Percentiles rank a stretch among this genome's conserved stretches.
phyloP scores from a whole-genome alignment of 148 eudicot species.

The Vaccinium darrowii region DNA sequence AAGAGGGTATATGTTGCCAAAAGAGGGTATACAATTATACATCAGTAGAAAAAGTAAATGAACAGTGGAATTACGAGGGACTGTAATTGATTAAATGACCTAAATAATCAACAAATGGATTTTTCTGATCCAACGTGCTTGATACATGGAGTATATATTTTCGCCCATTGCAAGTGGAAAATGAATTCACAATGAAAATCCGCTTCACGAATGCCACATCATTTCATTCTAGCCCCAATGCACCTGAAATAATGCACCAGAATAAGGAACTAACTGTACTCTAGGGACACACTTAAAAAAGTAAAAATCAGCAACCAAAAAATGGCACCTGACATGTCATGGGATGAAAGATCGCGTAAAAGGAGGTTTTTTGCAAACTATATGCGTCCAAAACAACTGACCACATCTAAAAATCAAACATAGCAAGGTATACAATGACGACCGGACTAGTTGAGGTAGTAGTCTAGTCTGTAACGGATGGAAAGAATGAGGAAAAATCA shows the following conservation, averaged over 20 bases:
- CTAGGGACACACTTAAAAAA: not conserved
- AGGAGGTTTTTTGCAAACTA: not conserved
- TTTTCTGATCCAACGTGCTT: no score
- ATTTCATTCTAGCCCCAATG: not conserved
- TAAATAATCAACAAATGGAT: not conserved
- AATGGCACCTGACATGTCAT: not conserved
- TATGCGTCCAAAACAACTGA: no score
- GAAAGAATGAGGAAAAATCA: not conserved
- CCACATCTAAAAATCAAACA: no score
- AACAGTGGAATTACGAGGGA: conserved; percentile 1
- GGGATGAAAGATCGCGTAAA: not conserved
- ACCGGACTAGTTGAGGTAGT: not conserved
- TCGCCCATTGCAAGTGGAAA: not conserved
- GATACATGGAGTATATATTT: not conserved
- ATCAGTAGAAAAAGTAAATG: not conserved
- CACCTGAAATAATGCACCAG: not conserved
- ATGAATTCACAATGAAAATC: no score
- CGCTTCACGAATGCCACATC: not conserved
- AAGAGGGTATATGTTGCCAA: no score
- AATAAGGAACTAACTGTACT: not conserved
- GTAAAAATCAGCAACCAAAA: not conserved
- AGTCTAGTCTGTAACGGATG: not conserved
- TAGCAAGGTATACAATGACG: no score
- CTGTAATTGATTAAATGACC: not conserved
- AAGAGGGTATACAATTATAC: no score